phyloP scores from a whole-genome alignment of 306 rosid species.

The Quercus agrifolia region DNA sequence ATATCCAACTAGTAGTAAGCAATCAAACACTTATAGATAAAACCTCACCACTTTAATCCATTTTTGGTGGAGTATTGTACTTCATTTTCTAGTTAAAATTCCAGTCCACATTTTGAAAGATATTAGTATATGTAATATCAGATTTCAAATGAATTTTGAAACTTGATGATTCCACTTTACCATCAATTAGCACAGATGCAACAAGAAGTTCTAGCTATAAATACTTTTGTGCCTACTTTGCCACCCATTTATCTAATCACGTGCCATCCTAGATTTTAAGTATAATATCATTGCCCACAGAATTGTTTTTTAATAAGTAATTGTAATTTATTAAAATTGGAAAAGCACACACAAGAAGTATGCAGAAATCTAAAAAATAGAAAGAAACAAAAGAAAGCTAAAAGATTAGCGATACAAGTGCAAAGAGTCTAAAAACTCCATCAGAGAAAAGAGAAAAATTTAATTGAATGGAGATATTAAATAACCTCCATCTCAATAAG shows the following conservation, averaged over 20 bases:
- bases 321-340: no score
- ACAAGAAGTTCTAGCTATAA: not conserved
- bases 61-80: not conserved
- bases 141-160: not conserved
- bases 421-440: no score
- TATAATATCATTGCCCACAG: not conserved
- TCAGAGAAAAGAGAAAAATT: not conserved
- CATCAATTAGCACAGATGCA: not conserved
- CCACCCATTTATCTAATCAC: not conserved
- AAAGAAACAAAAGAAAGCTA: no score
- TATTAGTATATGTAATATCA: not conserved
- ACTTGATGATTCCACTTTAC: not conserved
- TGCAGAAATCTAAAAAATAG: no score
- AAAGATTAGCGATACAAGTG: no score
- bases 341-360: no score
- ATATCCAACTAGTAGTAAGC: not conserved
- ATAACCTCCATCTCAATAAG: conserved; percentile 49
- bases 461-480: not conserved
- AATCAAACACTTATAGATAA: not conserved
- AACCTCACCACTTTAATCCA: not conserved
- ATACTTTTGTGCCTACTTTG: not conserved
- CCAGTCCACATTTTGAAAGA: not conserved
- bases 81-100: not conserved
- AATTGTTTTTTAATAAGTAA: no score
- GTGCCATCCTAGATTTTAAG: not conserved